phyloP scores from a whole-genome alignment of 2,329 filamentous ascomycete genomes.

The Microcyclosporella mali region DNA sequence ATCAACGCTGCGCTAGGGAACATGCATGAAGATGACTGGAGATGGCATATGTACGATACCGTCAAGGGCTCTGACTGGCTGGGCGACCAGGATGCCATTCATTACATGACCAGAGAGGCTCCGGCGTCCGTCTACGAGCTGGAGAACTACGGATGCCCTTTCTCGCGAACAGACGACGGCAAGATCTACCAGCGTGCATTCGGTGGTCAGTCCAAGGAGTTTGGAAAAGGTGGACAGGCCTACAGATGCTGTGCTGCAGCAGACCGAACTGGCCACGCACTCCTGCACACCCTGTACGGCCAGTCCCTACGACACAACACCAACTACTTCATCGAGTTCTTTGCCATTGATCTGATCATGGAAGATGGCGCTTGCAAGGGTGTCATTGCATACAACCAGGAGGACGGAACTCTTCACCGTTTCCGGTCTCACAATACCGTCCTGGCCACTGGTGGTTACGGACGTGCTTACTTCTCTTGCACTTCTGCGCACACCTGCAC shows the following conservation, averaged over 20 bases:
- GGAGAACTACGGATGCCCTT: slow-evolving; percentile 95
- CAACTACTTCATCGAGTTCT: slow-evolving; percentile 99
- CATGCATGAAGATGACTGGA: slow-evolving; percentile 98
- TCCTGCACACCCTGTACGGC: slow-evolving; percentile 96
- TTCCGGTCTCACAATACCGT: slow-evolving; percentile 97
- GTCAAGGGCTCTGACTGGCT: slow-evolving; percentile 98
- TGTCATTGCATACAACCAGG: slow-evolving; percentile 96
- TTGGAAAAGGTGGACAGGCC: slow-evolving; percentile 92
- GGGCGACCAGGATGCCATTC: slow-evolving; percentile 93
- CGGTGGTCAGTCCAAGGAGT: slow-evolving; percentile 93
- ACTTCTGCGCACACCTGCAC: slow-evolving; percentile 98
- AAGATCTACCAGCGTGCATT: slow-evolving; percentile 98
- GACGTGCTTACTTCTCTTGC: slow-evolving; percentile 96
- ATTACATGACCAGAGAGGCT: slow-evolving; percentile 97
- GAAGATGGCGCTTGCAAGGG: slow-evolving; percentile 94
- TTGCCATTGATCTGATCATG: slow-evolving; percentile 95
- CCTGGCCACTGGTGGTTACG: slow-evolving; percentile 93
- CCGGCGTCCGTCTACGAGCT: slow-evolving; percentile 88
- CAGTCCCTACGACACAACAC: slow-evolving; percentile 96
- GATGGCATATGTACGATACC: slow-evolving; percentile 99
- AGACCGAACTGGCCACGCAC: slow-evolving; percentile 92
- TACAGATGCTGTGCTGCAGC: slow-evolving; percentile 96
- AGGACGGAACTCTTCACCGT: slow-evolving; percentile 94
- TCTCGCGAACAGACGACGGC: slow-evolving; percentile 92
- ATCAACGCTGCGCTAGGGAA: slow-evolving; percentile 87